Evolutionary conservation across 1,139 yeast genomes (phyloP), one percentile per base, ranked within the genome.

Genomic region (Kurtzmaniella quercitrusa): DNA sequence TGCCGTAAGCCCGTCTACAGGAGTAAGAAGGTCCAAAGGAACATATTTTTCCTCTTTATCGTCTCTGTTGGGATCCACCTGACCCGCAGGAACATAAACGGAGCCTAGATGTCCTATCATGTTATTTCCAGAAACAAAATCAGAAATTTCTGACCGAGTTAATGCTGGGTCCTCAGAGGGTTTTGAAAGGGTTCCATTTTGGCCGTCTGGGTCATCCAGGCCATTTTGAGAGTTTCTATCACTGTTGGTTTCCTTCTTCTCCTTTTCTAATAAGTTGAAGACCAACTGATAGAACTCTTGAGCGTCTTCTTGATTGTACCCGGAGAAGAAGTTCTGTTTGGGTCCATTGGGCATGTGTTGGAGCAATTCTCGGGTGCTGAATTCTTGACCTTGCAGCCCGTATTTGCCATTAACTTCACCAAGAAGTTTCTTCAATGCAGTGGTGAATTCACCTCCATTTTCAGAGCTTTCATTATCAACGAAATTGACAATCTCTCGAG

Each of bases 301-400:
- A 0, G 96, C 96, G 63, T 89, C 97, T 62, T 89, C 96, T 63
- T 89, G 97, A 55, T 86, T 89, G 57, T 88, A 87, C 1, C 96
- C 93, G 40, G 82, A 65, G 56, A 89, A 81, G 50, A 89, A 75
- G 57, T 83, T 82, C 53, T 82, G 85, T 53, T 81, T 82, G 6
- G 95, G 91, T 0, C 91, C 85, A 56, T 85, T 85, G 2, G 88
- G 83, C 85, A 89, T 82, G 16, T 81, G 78, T 56, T 77, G 79
- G 48, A 88, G 66, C 41, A 89, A 66, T 16, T 74, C 73, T 47
- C 73, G 75, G 0, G 96, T 85, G 49, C 81, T 81, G 55, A 84
- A 88, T 45, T 86, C 86, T 43, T 76, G 77, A 49, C 66, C 77
- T 55, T 56, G 63, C 51, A 58, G 62, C 53, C 80, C 82, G 54